These are phyloP conservation scores for Pleurotus sapidus DNA, from an alignment of 768 basidiomycete species.

Conservation along the genomic window DNA sequence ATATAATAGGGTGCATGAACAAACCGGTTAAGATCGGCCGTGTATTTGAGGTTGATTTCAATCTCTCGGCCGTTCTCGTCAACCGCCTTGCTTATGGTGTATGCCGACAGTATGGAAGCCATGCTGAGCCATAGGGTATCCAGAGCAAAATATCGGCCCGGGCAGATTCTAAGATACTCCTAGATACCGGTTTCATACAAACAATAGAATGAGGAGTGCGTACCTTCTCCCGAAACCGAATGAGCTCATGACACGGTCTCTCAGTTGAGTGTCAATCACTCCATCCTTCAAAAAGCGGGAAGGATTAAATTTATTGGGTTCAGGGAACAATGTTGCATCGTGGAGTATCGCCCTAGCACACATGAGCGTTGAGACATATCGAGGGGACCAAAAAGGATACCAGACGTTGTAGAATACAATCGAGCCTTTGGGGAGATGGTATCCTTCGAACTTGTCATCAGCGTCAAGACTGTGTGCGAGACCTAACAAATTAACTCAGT, in stretches of 20 bases:
- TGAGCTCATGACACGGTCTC: slow-evolving; percentile 29
- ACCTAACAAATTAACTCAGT: slow-evolving; percentile 11
- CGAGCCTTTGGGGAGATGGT: slow-evolving; percentile 41
- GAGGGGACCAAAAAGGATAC: slow-evolving; percentile 13
- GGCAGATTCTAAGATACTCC: slow-evolving; percentile 27
- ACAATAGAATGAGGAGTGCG: background rate
- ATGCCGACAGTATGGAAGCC: slow-evolving; percentile 30
- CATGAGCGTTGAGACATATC: slow-evolving; percentile 2
- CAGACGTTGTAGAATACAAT: slow-evolving; percentile 33
- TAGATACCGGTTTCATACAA: too few species aligned
- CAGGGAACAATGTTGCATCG: slow-evolving; percentile 29
- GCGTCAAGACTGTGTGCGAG: slow-evolving; percentile 28
- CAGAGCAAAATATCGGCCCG: slow-evolving; percentile 29
- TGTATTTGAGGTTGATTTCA: background rate
- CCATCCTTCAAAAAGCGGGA: slow-evolving; percentile 44
- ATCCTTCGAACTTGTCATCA: slow-evolving; percentile 45
- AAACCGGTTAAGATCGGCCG: background rate
- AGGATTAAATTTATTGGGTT: slow-evolving; percentile 38
- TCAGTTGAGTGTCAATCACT: slow-evolving; percentile 27
- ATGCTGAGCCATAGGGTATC: slow-evolving; percentile 23
- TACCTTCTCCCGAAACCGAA: slow-evolving; percentile 33
- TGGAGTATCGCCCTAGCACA: slow-evolving; percentile 28
- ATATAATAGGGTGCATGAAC: too few species aligned
- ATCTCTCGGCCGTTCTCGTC: slow-evolving; percentile 24
- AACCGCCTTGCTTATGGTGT: slow-evolving; percentile 25